These are phyloP conservation scores for Aspergillus arachidicola DNA, from an alignment of 2,329 filamentous ascomycete species.

Conservation along the genomic window DNA sequence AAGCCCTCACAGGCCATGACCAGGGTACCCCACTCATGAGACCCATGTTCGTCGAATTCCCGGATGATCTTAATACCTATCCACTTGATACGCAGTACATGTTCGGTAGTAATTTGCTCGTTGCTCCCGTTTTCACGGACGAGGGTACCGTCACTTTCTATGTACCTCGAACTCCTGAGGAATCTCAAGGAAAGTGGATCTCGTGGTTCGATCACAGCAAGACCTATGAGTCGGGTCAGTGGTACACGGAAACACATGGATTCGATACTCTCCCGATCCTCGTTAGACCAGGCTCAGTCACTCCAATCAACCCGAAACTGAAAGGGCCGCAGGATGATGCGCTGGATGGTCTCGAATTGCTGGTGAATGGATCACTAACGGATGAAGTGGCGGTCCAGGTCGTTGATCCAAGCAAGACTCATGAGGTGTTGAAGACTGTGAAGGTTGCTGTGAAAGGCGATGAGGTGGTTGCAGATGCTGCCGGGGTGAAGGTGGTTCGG, in stretches of 20 bases:
- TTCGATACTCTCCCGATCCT: slow-evolving; percentile 63
- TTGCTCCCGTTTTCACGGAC: slow-evolving; percentile 66
- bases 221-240: slow-evolving; percentile 46
- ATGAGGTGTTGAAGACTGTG: slow-evolving; percentile 29
- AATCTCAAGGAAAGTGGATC: slow-evolving; percentile 51
- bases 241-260: slow-evolving; percentile 63
- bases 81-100: slow-evolving; percentile 72
- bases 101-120: slow-evolving; percentile 66
- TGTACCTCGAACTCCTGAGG: slow-evolving; percentile 54
- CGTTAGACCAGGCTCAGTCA: slow-evolving; percentile 51
- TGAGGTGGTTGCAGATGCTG: slow-evolving; percentile 21
- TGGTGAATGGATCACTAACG: slow-evolving; percentile 31
- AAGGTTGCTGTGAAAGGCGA: slow-evolving; percentile 17
- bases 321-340: slow-evolving; percentile 31
- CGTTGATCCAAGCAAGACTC: slow-evolving; percentile 29
- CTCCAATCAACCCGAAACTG: slow-evolving; percentile 29
- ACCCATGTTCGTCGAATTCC: slow-evolving; percentile 70
- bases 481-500: slow-evolving; percentile 27
- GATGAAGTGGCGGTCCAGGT: slow-evolving; percentile 26
- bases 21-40: slow-evolving; percentile 65
- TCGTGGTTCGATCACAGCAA: slow-evolving; percentile 51
- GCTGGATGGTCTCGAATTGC: slow-evolving; percentile 31
- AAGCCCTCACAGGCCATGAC: slow-evolving; percentile 53
- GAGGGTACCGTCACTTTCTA: slow-evolving; percentile 68
- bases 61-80: slow-evolving; percentile 69